Conservation (phyloP, 306 rosid species). For the Begonia peltatifolia region DNA sequence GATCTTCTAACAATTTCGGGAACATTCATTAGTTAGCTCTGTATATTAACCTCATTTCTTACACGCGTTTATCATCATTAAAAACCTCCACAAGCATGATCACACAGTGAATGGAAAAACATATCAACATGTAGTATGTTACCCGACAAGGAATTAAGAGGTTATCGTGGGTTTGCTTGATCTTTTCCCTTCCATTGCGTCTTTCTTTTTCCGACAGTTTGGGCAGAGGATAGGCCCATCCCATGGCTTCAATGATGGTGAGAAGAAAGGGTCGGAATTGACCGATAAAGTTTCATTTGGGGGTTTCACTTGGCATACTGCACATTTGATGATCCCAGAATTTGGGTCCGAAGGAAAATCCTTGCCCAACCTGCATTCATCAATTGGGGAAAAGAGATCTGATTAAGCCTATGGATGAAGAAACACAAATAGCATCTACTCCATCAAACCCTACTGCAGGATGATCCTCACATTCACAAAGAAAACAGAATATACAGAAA, state of each 20-base stretch:
- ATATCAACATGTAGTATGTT: slow-evolving; percentile 37
- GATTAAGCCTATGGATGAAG: neutral
- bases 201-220: slow-evolving; percentile 82
- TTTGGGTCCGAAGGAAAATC: neutral
- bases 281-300: slow-evolving; percentile 89
- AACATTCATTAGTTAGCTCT: slow-evolving; percentile 23
- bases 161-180: slow-evolving; percentile 35
- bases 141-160: slow-evolving; percentile 33
- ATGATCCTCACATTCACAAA: too few relatives aligned
- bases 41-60: slow-evolving; percentile 33
- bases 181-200: slow-evolving; percentile 92
- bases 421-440: too few relatives aligned
- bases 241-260: slow-evolving; percentile 87
- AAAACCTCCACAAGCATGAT: slow-evolving; percentile 44
- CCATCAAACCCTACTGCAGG: too few relatives aligned
- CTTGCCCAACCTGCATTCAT: neutral
- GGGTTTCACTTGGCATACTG: slow-evolving; percentile 82
- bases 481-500: too few relatives aligned
- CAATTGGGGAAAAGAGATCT: neutral
- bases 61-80: slow-evolving; percentile 12
- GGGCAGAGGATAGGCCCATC: slow-evolving; percentile 89
- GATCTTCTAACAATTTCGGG: slow-evolving; percentile 30
- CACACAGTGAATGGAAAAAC: slow-evolving; percentile 57
- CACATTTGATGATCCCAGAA: slow-evolving; percentile 41
- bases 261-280: slow-evolving; percentile 83